Evolutionary conservation across 371 early-diverging fungal genomes (phyloP), one percentile per base, ranked within the genome.

Genomic region (Capillidium rhysosporum): DNA sequence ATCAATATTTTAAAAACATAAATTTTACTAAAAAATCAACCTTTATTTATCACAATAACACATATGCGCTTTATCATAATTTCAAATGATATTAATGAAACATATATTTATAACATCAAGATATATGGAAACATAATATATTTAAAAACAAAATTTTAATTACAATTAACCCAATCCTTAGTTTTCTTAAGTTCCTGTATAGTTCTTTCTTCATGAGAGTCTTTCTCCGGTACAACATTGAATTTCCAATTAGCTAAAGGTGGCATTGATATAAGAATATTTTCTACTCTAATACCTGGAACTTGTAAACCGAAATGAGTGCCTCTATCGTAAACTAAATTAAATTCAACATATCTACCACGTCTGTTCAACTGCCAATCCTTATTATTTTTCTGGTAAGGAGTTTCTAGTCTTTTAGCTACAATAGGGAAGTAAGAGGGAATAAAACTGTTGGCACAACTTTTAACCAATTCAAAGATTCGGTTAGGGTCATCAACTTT

Each of bases 331-430:
- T 84, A 76, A 20, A 89, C 76, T 60, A 89, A 62, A 57, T 90
- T 90, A 64, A 90, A 90, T 63, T 90, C 90, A 9, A 84, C 87
- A 61, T 90, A 90, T 16, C 87, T 77, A 10, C 90, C 90, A 30
- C 90, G 76, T 41, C 90, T 75, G 18, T 89, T 55, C 55, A 86
- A 81, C 65, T 89, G 89, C 89, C 89, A 90, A 14, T 64, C 60
- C 55, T 76, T 82, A 64, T 85, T 71, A 20, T 74, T 75, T 1
- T 69, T 64, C 18, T 75, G 70, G 56, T 68, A 89, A 9, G 75
- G 71, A 70, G 69, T 71, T 46, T 72, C 63, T 65, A 70, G 80
- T 31, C 85, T 72, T 56, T 66, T 71, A 34, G 78, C 65, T 23
- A 90, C 62, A 23, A 89, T 72, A 1, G 89, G 87, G 12, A 85